Base-by-base conservation (phyloP, 2,329 filamentous ascomycete species). In the Fusarium cyanostomum region DNA sequence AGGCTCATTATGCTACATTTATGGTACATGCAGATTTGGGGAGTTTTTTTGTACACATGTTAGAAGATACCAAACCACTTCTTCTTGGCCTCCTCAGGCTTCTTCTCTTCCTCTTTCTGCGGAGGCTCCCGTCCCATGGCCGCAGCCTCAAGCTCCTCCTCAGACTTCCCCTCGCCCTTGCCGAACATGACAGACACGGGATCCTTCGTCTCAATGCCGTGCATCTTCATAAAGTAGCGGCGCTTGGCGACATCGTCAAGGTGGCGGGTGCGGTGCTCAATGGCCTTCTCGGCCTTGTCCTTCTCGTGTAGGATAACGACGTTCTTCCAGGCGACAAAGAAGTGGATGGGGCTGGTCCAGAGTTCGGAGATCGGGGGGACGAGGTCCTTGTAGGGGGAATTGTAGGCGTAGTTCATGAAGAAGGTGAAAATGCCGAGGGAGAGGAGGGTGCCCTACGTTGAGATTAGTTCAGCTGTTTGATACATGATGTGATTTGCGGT, bases 211-310 rank as follows among this genome's bases (percentile, higher is more conserved):
- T 93, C 89, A 72, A 96, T 76, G 9, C 92, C 93, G 81, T 97
- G 92, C 59, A 90, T 92, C 77, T 92, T 89, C 71, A 94, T 88
- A 78, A 92, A 99, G 76, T 91, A 88, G 60, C 86, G 86, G 71
- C 94, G 85, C 86, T 97, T 97, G 75, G 89, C 86, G 26, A 95
- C 89, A 79, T 99, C 95, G 67, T 97, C 92, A 53, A 92, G 83
- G 67, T 88, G 88, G 72, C 84, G 84, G 71, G 87, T 86, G 52
- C 94, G 86, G 79, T 88, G 87, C 77, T 94, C 91, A 49, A 84
- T 82, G 26, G 90, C 90, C 72, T 88, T 80, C 64, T 85, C 81
- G 27, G 88, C 89, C 65, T 86, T 86, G 75, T 94, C 89, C 69
- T 88, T 84, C 67, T 91, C 85, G 73, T 96, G 90, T 80, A 96